Evolutionary conservation across 1,139 yeast genomes (phyloP), one percentile per base, ranked within the genome.

Genomic region (Yamadazyma sp.): DNA sequence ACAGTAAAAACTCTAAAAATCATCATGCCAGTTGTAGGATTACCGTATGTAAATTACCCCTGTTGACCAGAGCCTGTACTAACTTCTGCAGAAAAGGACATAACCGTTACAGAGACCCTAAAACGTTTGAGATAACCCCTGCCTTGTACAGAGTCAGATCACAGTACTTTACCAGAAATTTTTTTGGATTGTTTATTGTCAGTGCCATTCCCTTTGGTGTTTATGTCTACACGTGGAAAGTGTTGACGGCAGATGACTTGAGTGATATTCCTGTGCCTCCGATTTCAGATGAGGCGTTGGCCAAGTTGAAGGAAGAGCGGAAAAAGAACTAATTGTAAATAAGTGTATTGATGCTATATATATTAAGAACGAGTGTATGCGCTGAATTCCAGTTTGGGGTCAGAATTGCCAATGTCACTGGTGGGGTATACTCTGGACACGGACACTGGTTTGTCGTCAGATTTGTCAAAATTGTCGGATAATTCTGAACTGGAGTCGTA

Each of bases 231-330:
- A 86, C 96, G 0, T 84, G 80, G 71, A 66, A 47, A 11, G 37
- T 35, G 56, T 74, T 90, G 56, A 80, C 80, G 47, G 79, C 79
- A 46, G 97, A 89, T 57, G 96, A 90, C 51, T 87, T 90, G 57
- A 77, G 74, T 35, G 96, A 89, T 59, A 86, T 90, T 52, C 97
- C 97, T 36, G 82, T 90, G 48, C 97, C 97, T 35, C 97, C 97
- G 21, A 75, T 90, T 48, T 76, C 83, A 31, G 95, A 86, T 43
- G 80, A 74, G 39, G 95, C 88, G 57, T 73, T 90, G 57, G 77
- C 75, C 39, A 73, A 78, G 61, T 75, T 90, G 65, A 80, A 75
- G 61, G 70, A 74, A 56, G 92, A 87, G 57, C 83, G 83, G 53
- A 62, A 13, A 6, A 42, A 39, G 30, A 32, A 35, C 33, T 41